Conservation (phyloP, 2,329 filamentous ascomycete species). For the Pseudopithomyces maydicus region DNA sequence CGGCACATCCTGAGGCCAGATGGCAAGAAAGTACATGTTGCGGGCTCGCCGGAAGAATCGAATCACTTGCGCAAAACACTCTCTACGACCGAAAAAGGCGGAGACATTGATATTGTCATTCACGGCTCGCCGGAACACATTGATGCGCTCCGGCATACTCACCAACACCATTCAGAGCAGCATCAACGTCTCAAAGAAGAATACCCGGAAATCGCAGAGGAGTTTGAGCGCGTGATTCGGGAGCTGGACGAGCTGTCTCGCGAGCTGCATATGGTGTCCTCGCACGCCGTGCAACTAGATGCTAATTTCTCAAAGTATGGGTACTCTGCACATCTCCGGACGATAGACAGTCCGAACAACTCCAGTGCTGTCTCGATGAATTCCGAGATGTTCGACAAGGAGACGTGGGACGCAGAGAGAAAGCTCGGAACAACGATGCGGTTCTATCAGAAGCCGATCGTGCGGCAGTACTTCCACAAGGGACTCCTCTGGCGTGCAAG, state of each 20-base stretch:
- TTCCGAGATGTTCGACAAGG: constrained; percentile 37
- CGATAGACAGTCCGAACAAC: constrained; percentile 25
- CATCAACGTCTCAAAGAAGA: constrained; percentile 54
- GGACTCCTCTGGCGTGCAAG: constrained; percentile 67
- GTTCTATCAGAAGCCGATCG: constrained; percentile 63
- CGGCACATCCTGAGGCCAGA: constrained; percentile 61
- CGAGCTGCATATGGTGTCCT: constrained; percentile 61
- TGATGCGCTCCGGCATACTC: constrained; percentile 56
- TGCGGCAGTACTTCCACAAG: constrained; percentile 70
- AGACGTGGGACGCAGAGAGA: constrained; percentile 42
- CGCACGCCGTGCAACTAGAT: constrained; percentile 60
- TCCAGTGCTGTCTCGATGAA: constrained; percentile 1
- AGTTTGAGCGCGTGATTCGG: constrained; percentile 61
- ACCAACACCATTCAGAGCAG: constrained; percentile 58
- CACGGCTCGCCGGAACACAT: constrained; percentile 60
- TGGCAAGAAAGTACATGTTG: constrained; percentile 62
- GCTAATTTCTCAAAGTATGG: constrained; percentile 69
- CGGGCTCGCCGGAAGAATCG: constrained; percentile 60
- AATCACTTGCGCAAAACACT: constrained; percentile 55
- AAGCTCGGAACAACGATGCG: constrained; percentile 55
- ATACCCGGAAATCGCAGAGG: constrained; percentile 58
- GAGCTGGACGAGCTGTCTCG: constrained; percentile 59
- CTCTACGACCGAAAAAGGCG: constrained; percentile 36
- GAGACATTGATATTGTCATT: constrained; percentile 62
- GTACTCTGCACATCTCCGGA: constrained; percentile 62